Base-by-base conservation (phyloP, 108 stramenopile species). In the Skeletonema menzelii region DNA sequence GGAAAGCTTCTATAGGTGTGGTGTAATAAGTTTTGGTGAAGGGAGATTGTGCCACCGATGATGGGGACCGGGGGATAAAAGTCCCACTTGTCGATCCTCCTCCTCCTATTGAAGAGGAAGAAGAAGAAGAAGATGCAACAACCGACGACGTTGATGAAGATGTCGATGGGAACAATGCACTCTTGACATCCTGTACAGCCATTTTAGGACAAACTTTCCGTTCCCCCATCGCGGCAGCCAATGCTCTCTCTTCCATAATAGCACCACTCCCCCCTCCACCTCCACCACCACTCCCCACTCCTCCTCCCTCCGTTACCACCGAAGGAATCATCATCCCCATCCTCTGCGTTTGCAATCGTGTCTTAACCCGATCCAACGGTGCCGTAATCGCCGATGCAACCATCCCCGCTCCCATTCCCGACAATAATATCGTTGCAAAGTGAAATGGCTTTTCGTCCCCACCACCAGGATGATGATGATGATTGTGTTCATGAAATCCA, bases 301-400 rank as follows among this genome's bases (percentile, higher is more conserved):
- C 17, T 15, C 27, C 40, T 20, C 38, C 64, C 17, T 46, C 73
- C 35, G 26, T 11, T n/a, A 46, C 58, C 42, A 26, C 31, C 19
- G 70, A 31, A 17, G 70, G 77, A 40, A 69, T 56, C 14, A 67
- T 63, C 78, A 79, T 68, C 7, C 78, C 78, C 78, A 79, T 79
- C 71, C 78, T 61, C 67, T 95, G 93, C 3, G 91, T 92, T 68
- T 97, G 94, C 75, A 97, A 72, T 26, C 81, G 73, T 19, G 99
- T 99, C 82, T 99, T 99, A 38, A 99, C 87, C 15, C 98, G 88
- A 86, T 99, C 99, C 56, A 99, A 77, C 1, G 99, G 99, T 13
- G 94, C 97, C 28, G 99, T 99, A 13, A 85, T 37, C 8, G 84
- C 88, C 10, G 97, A 90, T 5, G 99, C 99, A 27, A 96, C 56